A percentile compares a stretch with the other conserved stretches of the same genome.
Conservation (phyloP, 257 asterid genomes). For the Rhazya stricta region DNA sequence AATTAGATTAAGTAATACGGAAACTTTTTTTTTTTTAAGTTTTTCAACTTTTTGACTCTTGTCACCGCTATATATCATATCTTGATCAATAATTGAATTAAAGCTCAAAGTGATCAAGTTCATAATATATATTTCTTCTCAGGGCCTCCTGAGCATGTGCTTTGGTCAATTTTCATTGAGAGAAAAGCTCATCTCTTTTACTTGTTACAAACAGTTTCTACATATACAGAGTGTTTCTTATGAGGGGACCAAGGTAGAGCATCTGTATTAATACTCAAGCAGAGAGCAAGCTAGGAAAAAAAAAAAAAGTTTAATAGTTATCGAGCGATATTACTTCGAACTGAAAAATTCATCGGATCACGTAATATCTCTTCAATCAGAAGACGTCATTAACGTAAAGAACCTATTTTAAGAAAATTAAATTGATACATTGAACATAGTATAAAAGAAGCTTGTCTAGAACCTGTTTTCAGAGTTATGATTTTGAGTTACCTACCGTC, state of each 20-base stretch:
- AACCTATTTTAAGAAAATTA: too few species aligned
- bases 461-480: neutral
- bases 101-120: slow-evolving; percentile 17
- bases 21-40: slow-evolving; percentile 9
- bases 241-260: slow-evolving; percentile 15
- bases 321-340: too few species aligned
- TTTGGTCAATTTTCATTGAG: slow-evolving; percentile 21
- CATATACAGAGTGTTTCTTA: slow-evolving; percentile 13
- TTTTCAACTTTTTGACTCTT: slow-evolving; percentile 33
- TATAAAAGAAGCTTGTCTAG: neutral
- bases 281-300: neutral
- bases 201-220: neutral
- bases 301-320: too few species aligned
- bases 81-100: slow-evolving; percentile 55
- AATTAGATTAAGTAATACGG: neutral
- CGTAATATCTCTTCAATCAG: too few species aligned
- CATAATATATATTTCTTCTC: neutral
- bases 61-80: slow-evolving; percentile 32
- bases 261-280: neutral
- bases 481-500: neutral
- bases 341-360: too few species aligned
- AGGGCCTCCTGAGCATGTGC: slow-evolving; percentile 14
- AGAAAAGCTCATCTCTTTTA: slow-evolving; percentile 11
- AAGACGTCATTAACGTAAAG: too few species aligned
- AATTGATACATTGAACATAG: too few species aligned